Base-by-base conservation (phyloP, 1,139 yeast species). In the Kazachstania sp. region DNA sequence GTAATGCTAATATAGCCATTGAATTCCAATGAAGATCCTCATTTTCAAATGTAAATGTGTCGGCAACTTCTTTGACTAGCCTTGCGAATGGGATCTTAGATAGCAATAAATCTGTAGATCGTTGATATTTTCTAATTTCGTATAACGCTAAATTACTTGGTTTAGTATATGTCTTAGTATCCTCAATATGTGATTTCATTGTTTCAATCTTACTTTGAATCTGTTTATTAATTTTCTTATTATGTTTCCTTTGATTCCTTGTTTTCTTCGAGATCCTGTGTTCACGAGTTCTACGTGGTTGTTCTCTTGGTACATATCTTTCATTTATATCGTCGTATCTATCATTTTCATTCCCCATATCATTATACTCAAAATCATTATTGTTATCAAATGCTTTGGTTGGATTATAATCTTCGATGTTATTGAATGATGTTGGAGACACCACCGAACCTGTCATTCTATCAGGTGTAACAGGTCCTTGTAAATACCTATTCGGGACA, bases 31-130 rank as follows among this genome's bases (percentile, higher is more conserved):
- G 75, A 45, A 86, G 70, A 16, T 81, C 81, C 50, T 78, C 75
- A 41, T 78, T 80, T 28, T 67, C 71, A 4, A 64, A 49, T 15
- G 67, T 64, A 51, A 77, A 85, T 49, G 81, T 81, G 45, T 79
- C 79, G 0, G 95, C 86, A 1, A 90, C 84, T 55, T 90, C 97
- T 49, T 87, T 77, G 6, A 71, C 77, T 34, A 88, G 71, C 52
- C 96, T 72, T 2, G 96, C 94, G 73, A 90, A 90, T n/a, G 97
- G 97, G 41, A 90, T 74, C 60, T 87, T 87, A 40, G 92, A 73
- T 35, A 90, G 72, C 45, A 90, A 71, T 42, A 90, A 69, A 51
- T 86, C 95, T 0, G 95, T 84, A 30, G 82, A 72, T 58, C 80
- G 77, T 63, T 90, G 97, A 58, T 79, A 88, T 58, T 74, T 76